Evolutionary conservation across 768 basidiomycete genomes (phyloP), one percentile per base, ranked within the genome.

Genomic region (Lactifluus pinguis): DNA sequence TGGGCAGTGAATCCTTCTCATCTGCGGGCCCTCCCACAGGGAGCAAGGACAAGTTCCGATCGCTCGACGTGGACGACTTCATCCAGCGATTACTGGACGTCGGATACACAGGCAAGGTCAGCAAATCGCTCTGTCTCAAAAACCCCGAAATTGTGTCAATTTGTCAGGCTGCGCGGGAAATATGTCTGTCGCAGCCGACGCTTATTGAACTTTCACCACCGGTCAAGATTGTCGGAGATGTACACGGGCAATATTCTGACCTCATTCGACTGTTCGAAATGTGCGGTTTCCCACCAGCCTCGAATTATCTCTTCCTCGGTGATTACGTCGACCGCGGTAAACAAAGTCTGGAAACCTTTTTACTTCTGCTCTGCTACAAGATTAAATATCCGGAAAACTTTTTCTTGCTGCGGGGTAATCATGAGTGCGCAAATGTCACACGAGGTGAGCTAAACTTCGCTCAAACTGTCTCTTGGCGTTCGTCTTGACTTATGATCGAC

Each of bases 301-400:
- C 94, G 67, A 98, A 98, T 71, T 99, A 98, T 74, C 89, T 99
- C 62, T 99, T 98, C 80, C 82, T 99, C 48, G 97, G 97, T 48
- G 97, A 99, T 76, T 99, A 99, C 70, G 97, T 99, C 70, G 97
- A 99, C 76, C 81, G 97, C 65, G 97, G 97, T 34, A 98, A 98
- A 76, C 95, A 98, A 76, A 94, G 91, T 69, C 83, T 99, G 62
- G 97, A 99, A 74, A 98, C 97, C 15, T 98, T 99, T 70, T 83
- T 98, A 29, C 83, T 99, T 52, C 79, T 99, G 44, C 79, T 98
- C 45, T 98, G 97, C 74, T 98, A 98, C 84, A 99, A 99, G 80
- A 92, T 99, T 79, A 98, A 98, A 75, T 99, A 95, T 74, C 97
- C 97, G 8, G 97, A 99, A 77, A 98, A 98, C 77, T 98, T 99